Evolutionary conservation across 192 early-diverging fungal genomes (phyloP).

Genomic region (Backusella luteola): DNA sequence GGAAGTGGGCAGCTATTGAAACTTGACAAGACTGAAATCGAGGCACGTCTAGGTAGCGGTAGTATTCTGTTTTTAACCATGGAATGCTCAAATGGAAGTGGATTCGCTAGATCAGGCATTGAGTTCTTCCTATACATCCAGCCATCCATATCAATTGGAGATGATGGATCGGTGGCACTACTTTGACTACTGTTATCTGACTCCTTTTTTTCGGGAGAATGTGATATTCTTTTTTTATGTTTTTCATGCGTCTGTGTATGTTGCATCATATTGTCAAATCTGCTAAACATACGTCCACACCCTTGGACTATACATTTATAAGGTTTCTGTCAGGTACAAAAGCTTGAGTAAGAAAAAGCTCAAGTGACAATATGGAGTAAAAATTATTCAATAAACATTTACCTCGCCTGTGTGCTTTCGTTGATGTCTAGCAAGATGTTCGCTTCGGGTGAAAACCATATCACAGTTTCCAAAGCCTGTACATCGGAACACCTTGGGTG

Average conservation of each 20-base stretch:
- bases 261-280: slow-evolving; percentile 76
- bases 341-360: neutral
- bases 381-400: neutral
- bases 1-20: neutral
- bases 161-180: neutral
- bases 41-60: slow-evolving; percentile 3
- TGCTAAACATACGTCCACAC: slow-evolving; percentile 61
- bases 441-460: slow-evolving; percentile 50
- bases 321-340: slow-evolving; percentile 50
- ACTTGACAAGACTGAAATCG: neutral
- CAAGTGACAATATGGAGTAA: neutral
- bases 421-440: slow-evolving; percentile 48
- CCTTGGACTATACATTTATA: slow-evolving; percentile 57
- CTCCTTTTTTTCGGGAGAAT: neutral
- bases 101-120: neutral
- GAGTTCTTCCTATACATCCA: neutral
- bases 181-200: neutral
- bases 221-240: neutral
- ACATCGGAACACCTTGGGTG: slow-evolving; percentile 42
- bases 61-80: neutral
- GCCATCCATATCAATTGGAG: neutral
- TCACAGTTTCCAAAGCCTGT: slow-evolving; percentile 47
- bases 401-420: slow-evolving; percentile 35
- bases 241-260: slow-evolving; percentile 58
- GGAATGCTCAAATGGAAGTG: neutral